These are phyloP conservation scores for Gymnopus androsaceus DNA, from an alignment of 1,284 basidiomycete genomes.

Conservation along the genomic window DNA sequence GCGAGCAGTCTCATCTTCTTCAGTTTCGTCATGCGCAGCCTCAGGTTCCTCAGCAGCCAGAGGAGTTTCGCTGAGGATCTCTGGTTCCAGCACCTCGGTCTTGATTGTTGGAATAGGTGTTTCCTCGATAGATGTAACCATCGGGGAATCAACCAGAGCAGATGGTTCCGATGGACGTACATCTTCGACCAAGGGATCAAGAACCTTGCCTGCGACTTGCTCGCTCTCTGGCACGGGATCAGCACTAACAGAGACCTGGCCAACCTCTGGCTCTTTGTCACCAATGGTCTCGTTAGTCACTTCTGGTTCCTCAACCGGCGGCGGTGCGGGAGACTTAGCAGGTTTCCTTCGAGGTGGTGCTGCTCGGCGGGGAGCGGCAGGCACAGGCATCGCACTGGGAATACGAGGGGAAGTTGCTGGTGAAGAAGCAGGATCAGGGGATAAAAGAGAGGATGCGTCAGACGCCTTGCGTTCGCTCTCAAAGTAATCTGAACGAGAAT, in stretches of 20 bases:
- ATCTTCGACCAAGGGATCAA: conserved; percentile 6
- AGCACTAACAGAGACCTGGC: background rate
- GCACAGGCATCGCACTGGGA: conserved; percentile 69
- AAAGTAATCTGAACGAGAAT: conserved; percentile 4
- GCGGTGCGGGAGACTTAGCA: conserved; percentile 43
- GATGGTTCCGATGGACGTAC: conserved; percentile 13
- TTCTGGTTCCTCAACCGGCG: conserved; percentile 17
- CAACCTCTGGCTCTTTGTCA: background rate
- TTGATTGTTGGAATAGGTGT: conserved; percentile 1
- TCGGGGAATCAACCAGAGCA: background rate
- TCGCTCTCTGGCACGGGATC: background rate
- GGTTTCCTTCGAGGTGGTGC: conserved; percentile 68
- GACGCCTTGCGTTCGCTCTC: conserved; percentile 19
- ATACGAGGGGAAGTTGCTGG: conserved; percentile 30
- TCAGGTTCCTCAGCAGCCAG: conserved; percentile 7
- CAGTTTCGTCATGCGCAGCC: conserved; percentile 36
- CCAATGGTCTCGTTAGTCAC: background rate
- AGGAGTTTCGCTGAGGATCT: background rate
- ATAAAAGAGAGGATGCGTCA: conserved; percentile 31
- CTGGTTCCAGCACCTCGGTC: background rate
- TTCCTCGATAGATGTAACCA: background rate
- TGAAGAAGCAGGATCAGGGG: conserved; percentile 38
- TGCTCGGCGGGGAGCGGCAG: conserved; percentile 65
- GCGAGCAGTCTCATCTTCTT: conserved; percentile 55
- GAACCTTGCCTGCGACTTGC: background rate